A percentile compares a stretch with the other conserved stretches of the same genome.
These are phyloP conservation scores for Madurella mycetomatis DNA, from an alignment of 2,329 filamentous ascomycete genomes.

Conservation along the genomic window DNA sequence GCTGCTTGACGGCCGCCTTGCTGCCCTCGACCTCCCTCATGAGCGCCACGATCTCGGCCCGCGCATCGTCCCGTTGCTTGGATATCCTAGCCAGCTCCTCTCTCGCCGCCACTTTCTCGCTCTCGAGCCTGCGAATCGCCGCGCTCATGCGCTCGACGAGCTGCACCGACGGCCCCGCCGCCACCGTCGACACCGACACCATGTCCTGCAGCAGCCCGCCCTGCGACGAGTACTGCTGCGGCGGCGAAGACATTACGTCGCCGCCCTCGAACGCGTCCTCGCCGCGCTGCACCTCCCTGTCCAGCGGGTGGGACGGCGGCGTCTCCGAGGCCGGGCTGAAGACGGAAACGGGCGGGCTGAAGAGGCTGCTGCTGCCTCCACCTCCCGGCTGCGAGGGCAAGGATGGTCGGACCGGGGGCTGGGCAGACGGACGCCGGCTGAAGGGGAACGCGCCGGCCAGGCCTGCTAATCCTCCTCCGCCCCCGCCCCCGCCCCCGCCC, in stretches of 20 bases:
- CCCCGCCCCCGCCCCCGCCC: constrained; percentile 23
- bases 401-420: constrained; percentile 41
- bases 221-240: background rate
- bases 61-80: constrained; percentile 83
- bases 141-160: constrained; percentile 95
- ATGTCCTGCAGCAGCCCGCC: constrained; percentile 65
- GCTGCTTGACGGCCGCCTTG: constrained; percentile 53
- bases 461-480: constrained; percentile 8
- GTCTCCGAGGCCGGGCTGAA: constrained; percentile 49
- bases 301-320: constrained; percentile 34
- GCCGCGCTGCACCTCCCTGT: constrained; percentile 23
- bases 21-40: constrained; percentile 82
- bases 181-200: constrained; percentile 82
- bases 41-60: constrained; percentile 82
- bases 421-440: constrained; percentile 47
- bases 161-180: constrained; percentile 87
- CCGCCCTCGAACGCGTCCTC: constrained; percentile 50
- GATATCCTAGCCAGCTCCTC: constrained; percentile 80
- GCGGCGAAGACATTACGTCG: constrained; percentile 54
- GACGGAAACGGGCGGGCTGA: constrained; percentile 33
- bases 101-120: constrained; percentile 80
- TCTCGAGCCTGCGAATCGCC: constrained; percentile 83
- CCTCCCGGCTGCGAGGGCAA: constrained; percentile 22
- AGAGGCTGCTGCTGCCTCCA: constrained; percentile 34
- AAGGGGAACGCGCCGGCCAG: constrained; percentile 37